phyloP scores from a whole-genome alignment of 1,139 yeast genomes.

The Yamadazyma trypodendri region DNA sequence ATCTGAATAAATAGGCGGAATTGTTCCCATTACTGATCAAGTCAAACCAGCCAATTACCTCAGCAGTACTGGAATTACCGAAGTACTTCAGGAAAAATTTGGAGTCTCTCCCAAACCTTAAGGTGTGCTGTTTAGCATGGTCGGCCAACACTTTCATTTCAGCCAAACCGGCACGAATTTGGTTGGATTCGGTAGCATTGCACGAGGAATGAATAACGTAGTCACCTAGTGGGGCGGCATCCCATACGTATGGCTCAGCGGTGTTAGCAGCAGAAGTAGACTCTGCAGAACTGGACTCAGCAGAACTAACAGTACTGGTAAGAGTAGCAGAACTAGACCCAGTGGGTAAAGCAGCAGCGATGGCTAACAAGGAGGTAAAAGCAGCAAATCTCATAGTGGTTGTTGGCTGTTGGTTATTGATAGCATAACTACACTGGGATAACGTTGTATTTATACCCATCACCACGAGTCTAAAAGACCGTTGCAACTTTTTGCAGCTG shows the following conservation, averaged over 20 bases:
- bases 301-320: too few species aligned
- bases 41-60: slow-evolving; percentile 32
- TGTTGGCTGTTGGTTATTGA: too few species aligned
- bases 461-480: too few species aligned
- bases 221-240: slow-evolving; percentile 15
- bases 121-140: slow-evolving; percentile 26
- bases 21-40: slow-evolving; percentile 26
- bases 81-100: slow-evolving; percentile 24
- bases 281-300: too few species aligned
- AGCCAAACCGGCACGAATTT: slow-evolving; percentile 17
- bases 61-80: slow-evolving; percentile 29
- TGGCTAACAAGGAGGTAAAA: too few species aligned
- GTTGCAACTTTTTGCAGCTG: neutral
- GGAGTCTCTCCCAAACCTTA: slow-evolving; percentile 22
- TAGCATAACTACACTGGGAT: too few species aligned
- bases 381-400: too few species aligned
- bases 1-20: slow-evolving; percentile 26
- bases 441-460: too few species aligned
- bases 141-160: slow-evolving; percentile 20
- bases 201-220: slow-evolving; percentile 22
- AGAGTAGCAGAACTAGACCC: too few species aligned
- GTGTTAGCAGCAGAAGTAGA: too few species aligned
- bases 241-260: slow-evolving; percentile 15
- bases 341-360: too few species aligned
- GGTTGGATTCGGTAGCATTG: slow-evolving; percentile 21